Evolutionary conservation across 805 yeast species (phyloP).

Genomic region (Barnettozyma californica): DNA sequence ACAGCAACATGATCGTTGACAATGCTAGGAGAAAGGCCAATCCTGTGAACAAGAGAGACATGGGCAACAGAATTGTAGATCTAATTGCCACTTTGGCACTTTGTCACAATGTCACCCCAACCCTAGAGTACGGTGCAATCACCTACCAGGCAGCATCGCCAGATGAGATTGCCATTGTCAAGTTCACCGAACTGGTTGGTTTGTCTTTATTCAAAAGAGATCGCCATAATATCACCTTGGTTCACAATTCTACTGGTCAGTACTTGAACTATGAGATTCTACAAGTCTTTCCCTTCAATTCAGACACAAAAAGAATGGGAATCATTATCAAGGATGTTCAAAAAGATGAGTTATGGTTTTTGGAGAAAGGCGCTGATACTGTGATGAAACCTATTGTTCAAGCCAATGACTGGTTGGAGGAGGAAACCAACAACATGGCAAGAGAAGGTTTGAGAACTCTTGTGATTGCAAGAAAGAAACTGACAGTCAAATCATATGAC

Average conservation of each 20-base stretch:
- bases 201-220: slow-evolving; percentile 77
- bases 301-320: slow-evolving; percentile 97
- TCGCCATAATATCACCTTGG: slow-evolving; percentile 62
- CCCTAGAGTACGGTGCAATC: slow-evolving; percentile 67
- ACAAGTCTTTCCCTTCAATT: slow-evolving; percentile 88
- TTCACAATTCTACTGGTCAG: slow-evolving; percentile 54
- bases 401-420: slow-evolving; percentile 93
- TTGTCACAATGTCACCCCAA: slow-evolving; percentile 98
- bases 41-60: slow-evolving; percentile 50
- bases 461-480: slow-evolving; percentile 83
- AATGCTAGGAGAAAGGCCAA: slow-evolving; percentile 21
- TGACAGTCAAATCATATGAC: slow-evolving; percentile 49
- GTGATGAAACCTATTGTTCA: slow-evolving; percentile 84
- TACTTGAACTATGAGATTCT: slow-evolving; percentile 58
- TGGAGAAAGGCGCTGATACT: slow-evolving; percentile 94
- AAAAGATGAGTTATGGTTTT: slow-evolving; percentile 73
- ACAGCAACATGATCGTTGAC: slow-evolving; percentile 4
- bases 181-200: slow-evolving; percentile 84
- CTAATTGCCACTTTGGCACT: slow-evolving; percentile 76
- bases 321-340: slow-evolving; percentile 62
- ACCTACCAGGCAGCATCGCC: slow-evolving; percentile 98
- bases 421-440: slow-evolving; percentile 96
- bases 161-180: slow-evolving; percentile 95
- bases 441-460: slow-evolving; percentile 95
- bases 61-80: slow-evolving; percentile 73